Percentiles rank a stretch among this genome's conserved stretches.
phyloP scores from a whole-genome alignment of 139 green algal genomes.

The Chlamydomonas incerta region DNA sequence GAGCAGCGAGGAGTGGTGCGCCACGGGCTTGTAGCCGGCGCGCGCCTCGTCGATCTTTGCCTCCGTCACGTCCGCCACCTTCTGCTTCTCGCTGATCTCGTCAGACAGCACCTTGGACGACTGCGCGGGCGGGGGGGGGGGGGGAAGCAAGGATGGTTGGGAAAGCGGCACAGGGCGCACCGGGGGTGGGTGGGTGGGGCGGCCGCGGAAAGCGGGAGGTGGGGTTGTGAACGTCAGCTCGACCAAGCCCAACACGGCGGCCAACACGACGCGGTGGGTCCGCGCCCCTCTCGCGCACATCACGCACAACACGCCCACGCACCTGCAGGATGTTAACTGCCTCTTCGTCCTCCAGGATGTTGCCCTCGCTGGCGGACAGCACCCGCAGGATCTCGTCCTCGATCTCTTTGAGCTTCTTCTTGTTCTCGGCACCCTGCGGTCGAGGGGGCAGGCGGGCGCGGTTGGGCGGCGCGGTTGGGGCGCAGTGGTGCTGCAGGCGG shows the following conservation, averaged over 20 bases:
- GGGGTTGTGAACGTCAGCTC: no score
- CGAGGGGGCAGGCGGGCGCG: no score
- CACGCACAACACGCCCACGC: no score
- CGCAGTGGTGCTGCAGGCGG: no score
- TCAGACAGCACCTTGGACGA: slow-evolving; percentile 77
- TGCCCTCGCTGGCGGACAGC: slow-evolving; percentile 78
- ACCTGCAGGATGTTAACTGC: slow-evolving; percentile 80
- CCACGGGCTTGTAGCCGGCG: slow-evolving; percentile 79
- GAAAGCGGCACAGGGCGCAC: no score
- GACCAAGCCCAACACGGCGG: no score
- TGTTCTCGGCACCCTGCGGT: slow-evolving; percentile 78
- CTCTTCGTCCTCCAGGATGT: slow-evolving; percentile 88
- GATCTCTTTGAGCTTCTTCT: slow-evolving; percentile 85
- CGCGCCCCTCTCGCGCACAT: no score
- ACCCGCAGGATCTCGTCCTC: slow-evolving; percentile 89
- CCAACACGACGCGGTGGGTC: no score
- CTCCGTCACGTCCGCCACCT: slow-evolving; percentile 85
- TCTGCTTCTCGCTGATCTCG: slow-evolving; percentile 84
- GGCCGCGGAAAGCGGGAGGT: no score
- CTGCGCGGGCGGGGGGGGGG: not conserved
- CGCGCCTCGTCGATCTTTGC: slow-evolving; percentile 83
- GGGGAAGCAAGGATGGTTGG: no score
- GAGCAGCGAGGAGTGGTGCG: slow-evolving; percentile 71
- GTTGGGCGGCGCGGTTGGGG: no score
- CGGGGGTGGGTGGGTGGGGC: no score